Evolutionary conservation across 2,329 filamentous ascomycete genomes (phyloP), one percentile per base, ranked within the genome.

Genomic region (Exophiala bonariae): DNA sequence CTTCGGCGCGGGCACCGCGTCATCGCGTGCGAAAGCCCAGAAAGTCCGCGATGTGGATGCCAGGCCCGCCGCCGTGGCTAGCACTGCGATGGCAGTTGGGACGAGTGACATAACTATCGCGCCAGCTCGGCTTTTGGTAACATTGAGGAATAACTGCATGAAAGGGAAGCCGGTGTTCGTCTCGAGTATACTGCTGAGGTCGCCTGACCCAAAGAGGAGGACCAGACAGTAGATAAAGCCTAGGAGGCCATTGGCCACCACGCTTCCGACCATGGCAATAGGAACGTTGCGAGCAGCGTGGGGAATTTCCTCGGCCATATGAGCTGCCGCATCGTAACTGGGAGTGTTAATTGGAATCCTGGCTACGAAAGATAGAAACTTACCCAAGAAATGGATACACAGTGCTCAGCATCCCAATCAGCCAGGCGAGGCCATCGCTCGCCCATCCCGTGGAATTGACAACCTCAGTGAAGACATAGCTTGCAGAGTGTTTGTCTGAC

Each of bases 111-210:
- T 61, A n/a, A 59, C 52, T 28, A 52, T 60, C 7, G 65, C 60
- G 11, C 57, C 66, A 3, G 53, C 58, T 3, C 47, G 33, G 28
- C 50, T 57, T 17, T 61, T 38, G 8, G 66, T 68, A 11, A 58
- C 58, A 20, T 62, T 61, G 49, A 54, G 59, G 44, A 66, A 67
- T 36, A 68, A 49, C 36, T 73, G 67, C 56, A 73, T 71, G 37
- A 71, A 71, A 0, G 70, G 70, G 9, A 71, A 72, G 0, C 72
- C 72, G 0, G 67, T 73, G 0, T 65, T 62, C 0, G 70, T 71
- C 0, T 61, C 37, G 2, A 75, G 61, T 2, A 76, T 57, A 0
- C 59, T 54, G 1, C 70, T 58, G 1, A 75, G 60, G 14, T 66
- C 59, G 0, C 71, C 70, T 1, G 72, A 64, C 1, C 64, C 69